Evolutionary conservation across 1,284 basidiomycete genomes (phyloP), one percentile per base, ranked within the genome.

Genomic region (Crocinoboletus sp.): DNA sequence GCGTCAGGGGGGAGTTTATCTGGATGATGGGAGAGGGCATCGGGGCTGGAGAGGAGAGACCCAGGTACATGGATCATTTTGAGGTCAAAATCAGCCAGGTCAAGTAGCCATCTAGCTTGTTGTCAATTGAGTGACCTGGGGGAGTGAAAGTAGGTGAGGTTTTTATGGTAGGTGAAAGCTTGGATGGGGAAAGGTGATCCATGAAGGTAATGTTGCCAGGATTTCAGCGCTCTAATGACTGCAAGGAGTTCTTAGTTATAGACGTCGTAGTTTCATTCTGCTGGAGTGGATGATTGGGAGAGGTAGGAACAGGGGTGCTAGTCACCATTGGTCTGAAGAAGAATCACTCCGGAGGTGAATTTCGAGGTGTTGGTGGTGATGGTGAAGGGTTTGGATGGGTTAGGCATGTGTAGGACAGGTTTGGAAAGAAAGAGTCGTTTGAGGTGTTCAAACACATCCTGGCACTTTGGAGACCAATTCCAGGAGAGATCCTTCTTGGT

Each of bases 11-110:
- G 3, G 8, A 23, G 22, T n/a, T n/a, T n/a, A 7, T 23, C 6
- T 2, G 17, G 17, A 1, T 2, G 4, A 2, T 5, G 4, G 1
- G 32, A 33, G 1, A 33, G 19, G 3, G 12, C 19, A 13, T 33
- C 6, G 0, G 19, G 32, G 0, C 17, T 4, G 2, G 10, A 4
- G 0, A 20, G 17, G 19, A 33, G 22, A 2, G 2, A 2, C 0
- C 12, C 4, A 2, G 32, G 32, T 3, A 33, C 7, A n/a, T 33
- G 19, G 2, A 13, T 7, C 1, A 33, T 19, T 1, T 19, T 8
- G 2, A 33, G 19, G 4, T 33, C 2, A 3, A 33, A 33, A 7
- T 33, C 19, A 0, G 17, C 0, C 0, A 19, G 12, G 5, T 32
- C 16, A 6, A 16, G 9, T 0, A 31, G 29, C 15, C 30, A 31